Conservation (phyloP, 2,329 filamentous ascomycete species). For the Thielaviopsis ethacetica region DNA sequence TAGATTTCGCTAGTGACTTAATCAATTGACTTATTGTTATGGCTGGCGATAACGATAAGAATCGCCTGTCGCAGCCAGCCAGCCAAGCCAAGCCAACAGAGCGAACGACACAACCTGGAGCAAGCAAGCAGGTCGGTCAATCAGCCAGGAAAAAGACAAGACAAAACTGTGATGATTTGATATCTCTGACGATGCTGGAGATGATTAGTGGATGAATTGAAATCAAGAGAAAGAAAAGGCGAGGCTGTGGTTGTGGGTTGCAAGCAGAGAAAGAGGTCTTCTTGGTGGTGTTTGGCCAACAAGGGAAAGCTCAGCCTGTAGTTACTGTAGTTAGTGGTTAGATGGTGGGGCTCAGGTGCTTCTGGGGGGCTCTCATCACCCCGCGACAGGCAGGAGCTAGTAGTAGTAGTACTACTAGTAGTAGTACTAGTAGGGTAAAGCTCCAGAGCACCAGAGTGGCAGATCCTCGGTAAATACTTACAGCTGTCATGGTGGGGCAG, state of each 20-base stretch:
- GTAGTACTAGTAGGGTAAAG: too few species aligned
- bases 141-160: not conserved
- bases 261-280: too few species aligned
- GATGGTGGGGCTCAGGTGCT: not conserved
- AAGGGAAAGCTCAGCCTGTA: too few species aligned
- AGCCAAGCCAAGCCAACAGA: not conserved
- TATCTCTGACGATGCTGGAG: too few species aligned
- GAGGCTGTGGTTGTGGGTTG: not conserved
- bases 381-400: too few species aligned
- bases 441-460: too few species aligned
- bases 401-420: too few species aligned
- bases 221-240: not conserved
- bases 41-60: not conserved
- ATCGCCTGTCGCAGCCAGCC: not conserved
- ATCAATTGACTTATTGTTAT: not conserved
- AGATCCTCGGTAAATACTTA: not conserved
- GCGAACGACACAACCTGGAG: not conserved
- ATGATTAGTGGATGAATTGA: too few species aligned
- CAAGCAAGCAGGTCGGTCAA: not conserved
- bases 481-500: not conserved
- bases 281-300: too few species aligned
- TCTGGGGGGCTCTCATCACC: not conserved
- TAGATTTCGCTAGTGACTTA: not conserved
- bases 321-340: not conserved
- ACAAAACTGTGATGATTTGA: not conserved